Base-by-base conservation (phyloP, 208 protist genomes). In the Acanthamoeba lugdunensis region DNA sequence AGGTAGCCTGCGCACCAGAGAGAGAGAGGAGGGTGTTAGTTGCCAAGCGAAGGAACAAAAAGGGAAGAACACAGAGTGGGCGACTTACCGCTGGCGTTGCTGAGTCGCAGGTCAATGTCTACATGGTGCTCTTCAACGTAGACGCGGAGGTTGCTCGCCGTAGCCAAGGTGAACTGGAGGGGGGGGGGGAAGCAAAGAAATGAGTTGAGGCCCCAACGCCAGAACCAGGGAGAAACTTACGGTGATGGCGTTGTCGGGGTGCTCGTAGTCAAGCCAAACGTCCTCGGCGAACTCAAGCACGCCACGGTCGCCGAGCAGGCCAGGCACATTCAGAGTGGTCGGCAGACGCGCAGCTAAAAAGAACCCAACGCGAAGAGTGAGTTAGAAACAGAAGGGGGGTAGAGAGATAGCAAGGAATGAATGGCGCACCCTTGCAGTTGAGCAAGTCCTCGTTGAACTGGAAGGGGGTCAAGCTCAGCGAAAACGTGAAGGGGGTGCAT, bases 401-500 rank as follows among this genome's bases (percentile, higher is more conserved):
- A 30, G 13, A 1, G 16, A 4, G 52, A 56, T 11, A 11, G 52
- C 14, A 56, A 56, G 45, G 28, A 7, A 6, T 84, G 4, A 33
- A 3, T 23, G 0, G 41, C 41, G 54, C 45, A 93, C 88, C 88
- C 21, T 93, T 41, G 67, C 88, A 93, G 45, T 73, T 93, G 23
- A 93, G 88, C 14, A 93, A 16, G 67, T 93, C 61, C 54, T 93
- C 88, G 67, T 30, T 28, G 37, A 61, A 37, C n/a, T 77, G 56
- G 23, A 81, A 48, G n/a, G 88, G 41, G 37, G 67, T 73, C 21
- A 93, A 9, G 37, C 21, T 82, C n/a, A 93, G 54, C 33, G 28
- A 61, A 25, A 93, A 81, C n/a, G 88, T 93, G 45, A 93, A 93
- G 33, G 88, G 88, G 11, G 50, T n/a, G n/a, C 88, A 93, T 28